Evolutionary conservation across 805 yeast genomes (phyloP).

Genomic region (Cyberlindnera nakhonratchasimensis): DNA sequence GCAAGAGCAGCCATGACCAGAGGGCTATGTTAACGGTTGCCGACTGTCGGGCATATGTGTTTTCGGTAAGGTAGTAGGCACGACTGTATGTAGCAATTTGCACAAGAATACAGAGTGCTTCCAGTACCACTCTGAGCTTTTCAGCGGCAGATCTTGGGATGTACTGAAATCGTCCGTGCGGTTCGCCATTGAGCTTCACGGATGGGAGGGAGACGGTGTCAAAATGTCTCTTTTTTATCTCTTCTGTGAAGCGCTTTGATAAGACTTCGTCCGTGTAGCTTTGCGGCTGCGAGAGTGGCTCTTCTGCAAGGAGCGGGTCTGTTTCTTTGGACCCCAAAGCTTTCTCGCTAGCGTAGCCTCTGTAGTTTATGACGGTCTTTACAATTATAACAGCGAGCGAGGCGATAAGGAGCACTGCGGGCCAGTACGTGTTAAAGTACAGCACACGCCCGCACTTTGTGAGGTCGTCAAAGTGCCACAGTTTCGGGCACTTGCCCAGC

Average conservation of each 20-base stretch:
- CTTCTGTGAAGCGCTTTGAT: slow-evolving; percentile 33
- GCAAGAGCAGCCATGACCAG: slow-evolving; percentile 32
- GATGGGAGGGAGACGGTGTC: slow-evolving; percentile 55
- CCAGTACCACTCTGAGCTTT: slow-evolving; percentile 49
- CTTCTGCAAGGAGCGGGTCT: slow-evolving; percentile 16
- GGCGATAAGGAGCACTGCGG: slow-evolving; percentile 31
- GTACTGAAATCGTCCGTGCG: slow-evolving; percentile 50
- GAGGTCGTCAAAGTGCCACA: slow-evolving; percentile 63
- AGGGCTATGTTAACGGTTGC: slow-evolving; percentile 18
- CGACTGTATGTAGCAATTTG: slow-evolving; percentile 38
- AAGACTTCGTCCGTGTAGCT: slow-evolving; percentile 6
- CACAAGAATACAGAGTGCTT: slow-evolving; percentile 41
- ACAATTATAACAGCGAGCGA: slow-evolving; percentile 19
- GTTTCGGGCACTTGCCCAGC: slow-evolving; percentile 13
- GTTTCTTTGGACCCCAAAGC: slow-evolving; percentile 12
- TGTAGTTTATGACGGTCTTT: slow-evolving; percentile 13
- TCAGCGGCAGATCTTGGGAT: slow-evolving; percentile 51
- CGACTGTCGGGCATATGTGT: slow-evolving; percentile 8
- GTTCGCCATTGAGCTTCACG: slow-evolving; percentile 55
- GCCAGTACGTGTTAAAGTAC: slow-evolving; percentile 37
- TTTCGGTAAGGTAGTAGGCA: slow-evolving; percentile 22
- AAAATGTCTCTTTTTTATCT: slow-evolving; percentile 47
- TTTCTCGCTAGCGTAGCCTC: not conserved
- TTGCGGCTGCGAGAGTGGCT: not conserved
- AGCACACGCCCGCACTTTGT: slow-evolving; percentile 47